A percentile compares a stretch with the other conserved stretches of the same genome.
These are phyloP conservation scores for Lepidium africanum DNA, from an alignment of 345 rosid species.

Conservation along the genomic window DNA sequence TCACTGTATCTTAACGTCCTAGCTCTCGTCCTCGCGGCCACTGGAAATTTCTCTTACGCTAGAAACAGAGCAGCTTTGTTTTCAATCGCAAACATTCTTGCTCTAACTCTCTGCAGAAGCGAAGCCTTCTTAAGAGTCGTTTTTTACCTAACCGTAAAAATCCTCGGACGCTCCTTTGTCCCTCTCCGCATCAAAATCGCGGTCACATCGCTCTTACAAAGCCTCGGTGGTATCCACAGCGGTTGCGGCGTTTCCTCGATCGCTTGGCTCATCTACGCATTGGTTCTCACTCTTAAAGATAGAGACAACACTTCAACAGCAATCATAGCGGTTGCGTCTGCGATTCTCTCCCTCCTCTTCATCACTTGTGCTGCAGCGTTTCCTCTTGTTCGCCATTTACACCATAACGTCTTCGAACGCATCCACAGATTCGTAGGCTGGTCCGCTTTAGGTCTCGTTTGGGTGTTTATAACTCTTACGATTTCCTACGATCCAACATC, in stretches of 20 bases:
- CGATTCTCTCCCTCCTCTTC: conserved; percentile 52
- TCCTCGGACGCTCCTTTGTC: conserved; percentile 52
- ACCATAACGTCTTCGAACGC: conserved; percentile 73
- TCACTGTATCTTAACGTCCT: conserved; percentile 41
- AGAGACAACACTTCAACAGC: conserved; percentile 45
- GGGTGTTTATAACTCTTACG: conserved; percentile 56
- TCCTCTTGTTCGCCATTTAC: conserved; percentile 77
- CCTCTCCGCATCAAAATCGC: conserved; percentile 51
- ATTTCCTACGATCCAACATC: conserved; percentile 51
- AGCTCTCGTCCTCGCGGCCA: conserved; percentile 52
- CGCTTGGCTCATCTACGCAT: conserved; percentile 58
- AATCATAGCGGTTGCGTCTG: conserved; percentile 47
- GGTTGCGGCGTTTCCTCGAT: conserved; percentile 70
- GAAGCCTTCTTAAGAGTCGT: conserved; percentile 59
- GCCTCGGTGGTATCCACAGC: conserved; percentile 75
- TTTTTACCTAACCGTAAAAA: conserved; percentile 50
- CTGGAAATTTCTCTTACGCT: conserved; percentile 55
- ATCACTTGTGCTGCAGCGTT: conserved; percentile 58
- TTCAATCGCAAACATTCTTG: conserved; percentile 61
- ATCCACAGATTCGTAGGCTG: conserved; percentile 70
- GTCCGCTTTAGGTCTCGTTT: conserved; percentile 58
- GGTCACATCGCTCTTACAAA: conserved; percentile 64
- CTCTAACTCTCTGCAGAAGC: conserved; percentile 64
- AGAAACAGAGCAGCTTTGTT: conserved; percentile 58
- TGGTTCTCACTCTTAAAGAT: conserved; percentile 53